phyloP scores from a whole-genome alignment of 2,329 filamentous ascomycete species.

The Exophiala dermatitidis region DNA sequence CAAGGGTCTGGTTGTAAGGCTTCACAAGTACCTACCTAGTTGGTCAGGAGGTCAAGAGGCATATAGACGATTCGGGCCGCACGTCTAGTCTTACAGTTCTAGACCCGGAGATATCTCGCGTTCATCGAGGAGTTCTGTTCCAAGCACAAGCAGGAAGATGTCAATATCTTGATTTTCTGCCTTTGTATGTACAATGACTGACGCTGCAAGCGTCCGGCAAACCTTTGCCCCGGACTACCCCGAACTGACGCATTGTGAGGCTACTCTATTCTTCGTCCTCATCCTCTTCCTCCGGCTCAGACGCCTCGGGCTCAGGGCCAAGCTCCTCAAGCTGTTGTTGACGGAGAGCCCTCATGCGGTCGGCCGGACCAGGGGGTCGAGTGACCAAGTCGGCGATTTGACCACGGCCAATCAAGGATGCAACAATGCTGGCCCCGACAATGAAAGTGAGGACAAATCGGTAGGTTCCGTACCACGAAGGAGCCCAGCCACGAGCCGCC shows the following conservation, averaged over 20 bases:
- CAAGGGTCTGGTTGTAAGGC: not conserved
- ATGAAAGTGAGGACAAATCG: constrained; percentile 88
- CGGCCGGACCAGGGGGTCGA: constrained; percentile 38
- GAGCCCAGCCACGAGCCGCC: constrained; percentile 67
- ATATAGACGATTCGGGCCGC: too few relatives aligned
- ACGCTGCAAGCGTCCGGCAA: not conserved
- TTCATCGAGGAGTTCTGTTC: too few relatives aligned
- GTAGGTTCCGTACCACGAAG: constrained; percentile 79
- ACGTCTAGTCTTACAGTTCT: too few relatives aligned
- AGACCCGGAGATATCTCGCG: too few relatives aligned
- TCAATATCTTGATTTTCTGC: not conserved
- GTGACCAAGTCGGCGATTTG: constrained; percentile 59
- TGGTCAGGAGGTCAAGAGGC: not conserved
- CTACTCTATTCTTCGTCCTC: constrained; percentile 20
- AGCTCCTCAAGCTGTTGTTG: constrained; percentile 42
- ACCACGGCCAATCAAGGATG: constrained; percentile 73
- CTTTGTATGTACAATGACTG: constrained; percentile 2
- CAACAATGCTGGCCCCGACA: constrained; percentile 72
- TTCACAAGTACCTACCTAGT: not conserved
- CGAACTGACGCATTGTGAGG: too few relatives aligned
- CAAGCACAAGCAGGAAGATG: not conserved
- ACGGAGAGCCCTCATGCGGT: constrained; percentile 46
- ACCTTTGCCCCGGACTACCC: too few relatives aligned
- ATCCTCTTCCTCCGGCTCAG: constrained; percentile 24
- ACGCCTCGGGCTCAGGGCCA: constrained; percentile 37